Conservation (phyloP, 164 flowering plant species). For the Chimonanthus praecox region DNA sequence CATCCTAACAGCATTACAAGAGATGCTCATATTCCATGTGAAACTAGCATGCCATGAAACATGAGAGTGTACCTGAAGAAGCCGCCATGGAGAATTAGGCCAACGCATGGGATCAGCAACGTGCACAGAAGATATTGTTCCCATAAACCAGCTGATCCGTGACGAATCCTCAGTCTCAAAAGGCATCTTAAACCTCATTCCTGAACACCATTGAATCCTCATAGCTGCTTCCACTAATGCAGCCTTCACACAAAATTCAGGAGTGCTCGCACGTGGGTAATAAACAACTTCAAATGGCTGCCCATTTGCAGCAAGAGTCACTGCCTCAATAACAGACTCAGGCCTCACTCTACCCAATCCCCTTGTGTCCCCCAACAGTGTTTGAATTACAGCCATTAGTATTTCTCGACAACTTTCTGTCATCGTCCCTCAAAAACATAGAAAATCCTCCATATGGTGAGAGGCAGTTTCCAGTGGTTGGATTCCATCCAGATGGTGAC, state of each 20-base stretch:
- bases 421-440: constrained; percentile 49
- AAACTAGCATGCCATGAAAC: not conserved
- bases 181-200: constrained; percentile 97
- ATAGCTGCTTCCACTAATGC: constrained; percentile 57
- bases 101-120: constrained; percentile 78
- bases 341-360: constrained; percentile 42
- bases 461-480: constrained; percentile 29
- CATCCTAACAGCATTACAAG: not conserved
- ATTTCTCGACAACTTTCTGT: constrained; percentile 34
- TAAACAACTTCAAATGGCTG: constrained; percentile 79
- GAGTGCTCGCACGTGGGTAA: constrained; percentile 83
- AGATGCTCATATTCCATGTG: not conserved
- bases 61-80: constrained; percentile 63
- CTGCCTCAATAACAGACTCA: constrained; percentile 71
- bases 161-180: constrained; percentile 97
- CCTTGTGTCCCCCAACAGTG: constrained; percentile 19
- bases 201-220: constrained; percentile 73
- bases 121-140: constrained; percentile 75
- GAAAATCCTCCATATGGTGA: constrained; percentile 56
- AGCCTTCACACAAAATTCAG: constrained; percentile 82
- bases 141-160: constrained; percentile 98
- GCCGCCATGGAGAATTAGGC: constrained; percentile 98
- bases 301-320: constrained; percentile 58
- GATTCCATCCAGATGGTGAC: constrained; percentile 51
- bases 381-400: constrained; percentile 22